phyloP scores from a whole-genome alignment of 2,329 filamentous ascomycete species.

The Aspergillus spinulosporus region DNA sequence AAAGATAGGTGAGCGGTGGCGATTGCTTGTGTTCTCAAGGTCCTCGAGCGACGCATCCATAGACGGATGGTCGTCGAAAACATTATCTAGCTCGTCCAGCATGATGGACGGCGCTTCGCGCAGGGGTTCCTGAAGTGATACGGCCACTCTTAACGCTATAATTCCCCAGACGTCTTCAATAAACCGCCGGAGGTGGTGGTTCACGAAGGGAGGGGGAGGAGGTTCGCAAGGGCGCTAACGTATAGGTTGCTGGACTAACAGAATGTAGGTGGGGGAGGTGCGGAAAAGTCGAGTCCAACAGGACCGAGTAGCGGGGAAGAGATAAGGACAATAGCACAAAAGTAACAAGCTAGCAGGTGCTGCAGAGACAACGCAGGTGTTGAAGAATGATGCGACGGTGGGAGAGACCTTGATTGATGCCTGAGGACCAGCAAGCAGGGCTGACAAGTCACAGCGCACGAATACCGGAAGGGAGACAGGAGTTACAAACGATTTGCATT shows the following conservation, averaged over 20 bases:
- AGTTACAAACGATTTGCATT: conserved; percentile 22
- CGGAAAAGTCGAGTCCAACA: conserved; percentile 10
- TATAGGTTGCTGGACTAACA: conserved; percentile 13
- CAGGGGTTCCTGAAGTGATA: conserved; percentile 26
- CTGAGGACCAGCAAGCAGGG: conserved; percentile 15
- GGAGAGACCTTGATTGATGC: conserved; percentile 17
- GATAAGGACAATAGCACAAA: conserved; percentile 2
- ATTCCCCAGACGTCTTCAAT: conserved; percentile 14
- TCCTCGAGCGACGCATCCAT: conserved; percentile 62
- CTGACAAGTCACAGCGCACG: conserved; percentile 17
- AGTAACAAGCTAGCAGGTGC: background rate
- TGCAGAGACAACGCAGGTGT: conserved; percentile 10
- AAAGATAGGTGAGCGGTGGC: conserved; percentile 53
- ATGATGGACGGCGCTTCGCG: conserved; percentile 43
- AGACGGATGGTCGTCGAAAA: conserved; percentile 61
- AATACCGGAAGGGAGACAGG: conserved; percentile 13
- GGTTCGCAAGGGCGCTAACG: conserved; percentile 25
- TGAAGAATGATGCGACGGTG: conserved; percentile 12
- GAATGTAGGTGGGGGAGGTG: conserved; percentile 9
- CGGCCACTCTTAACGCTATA: conserved; percentile 28
- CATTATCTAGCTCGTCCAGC: conserved; percentile 49
- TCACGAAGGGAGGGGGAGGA: conserved; percentile 14
- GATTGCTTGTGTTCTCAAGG: conserved; percentile 56
- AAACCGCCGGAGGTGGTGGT: conserved; percentile 14
- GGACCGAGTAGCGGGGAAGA: conserved; percentile 8